Percentiles rank a stretch among this genome's conserved stretches.
Conservation (phyloP, 2,329 filamentous ascomycete species). For the Ceratocystis lukuohia region DNA sequence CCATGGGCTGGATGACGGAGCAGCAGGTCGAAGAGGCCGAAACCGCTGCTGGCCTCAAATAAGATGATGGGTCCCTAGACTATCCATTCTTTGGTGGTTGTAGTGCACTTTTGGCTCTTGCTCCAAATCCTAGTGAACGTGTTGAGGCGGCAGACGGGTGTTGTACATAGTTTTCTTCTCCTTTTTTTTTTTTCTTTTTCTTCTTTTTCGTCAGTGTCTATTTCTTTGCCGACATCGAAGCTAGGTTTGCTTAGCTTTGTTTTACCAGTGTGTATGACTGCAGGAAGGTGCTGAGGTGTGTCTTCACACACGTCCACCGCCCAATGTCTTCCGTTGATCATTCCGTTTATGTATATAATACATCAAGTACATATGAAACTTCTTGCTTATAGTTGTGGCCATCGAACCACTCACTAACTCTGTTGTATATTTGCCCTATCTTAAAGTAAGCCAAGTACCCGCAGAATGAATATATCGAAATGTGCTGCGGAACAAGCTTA, state of each 20-base stretch:
- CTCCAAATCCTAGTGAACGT: no score
- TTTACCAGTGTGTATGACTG: not conserved
- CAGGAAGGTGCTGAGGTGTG: not conserved
- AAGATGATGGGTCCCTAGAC: not conserved
- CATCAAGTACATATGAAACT: not conserved
- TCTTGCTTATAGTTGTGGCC: not conserved
- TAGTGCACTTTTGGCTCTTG: not conserved
- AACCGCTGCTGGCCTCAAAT: not conserved
- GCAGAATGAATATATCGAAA: not conserved
- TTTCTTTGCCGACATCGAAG: no score
- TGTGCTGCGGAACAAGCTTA: not conserved
- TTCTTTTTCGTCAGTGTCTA: no score
- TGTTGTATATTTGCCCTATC: no score
- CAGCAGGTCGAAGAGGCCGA: slow-evolving; percentile 3
- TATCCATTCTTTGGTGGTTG: not conserved
- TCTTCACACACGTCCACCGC: not conserved
- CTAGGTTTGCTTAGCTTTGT: not conserved
- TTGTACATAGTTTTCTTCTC: no score
- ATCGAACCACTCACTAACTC: not conserved
- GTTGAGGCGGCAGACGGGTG: no score
- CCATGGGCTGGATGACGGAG: slow-evolving; percentile 15
- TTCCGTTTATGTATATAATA: not conserved
- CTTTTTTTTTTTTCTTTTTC: no score
- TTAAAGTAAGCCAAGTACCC: no score
- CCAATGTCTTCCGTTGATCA: not conserved